Evolutionary conservation across 768 basidiomycete species (phyloP).

Genomic region (Flagelloscypha sp.): DNA sequence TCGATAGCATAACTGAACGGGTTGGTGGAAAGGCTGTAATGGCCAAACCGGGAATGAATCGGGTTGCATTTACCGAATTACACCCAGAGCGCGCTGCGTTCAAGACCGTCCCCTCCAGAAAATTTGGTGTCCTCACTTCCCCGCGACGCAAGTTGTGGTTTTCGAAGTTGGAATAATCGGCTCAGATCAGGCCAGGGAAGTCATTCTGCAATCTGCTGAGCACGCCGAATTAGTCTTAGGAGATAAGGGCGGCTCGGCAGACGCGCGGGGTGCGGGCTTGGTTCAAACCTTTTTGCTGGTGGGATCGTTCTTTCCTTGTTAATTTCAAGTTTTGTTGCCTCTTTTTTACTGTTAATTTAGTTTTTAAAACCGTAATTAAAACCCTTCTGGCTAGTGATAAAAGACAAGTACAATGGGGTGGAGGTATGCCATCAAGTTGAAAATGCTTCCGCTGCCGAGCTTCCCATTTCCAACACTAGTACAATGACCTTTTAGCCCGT

Average conservation of each 20-base stretch:
- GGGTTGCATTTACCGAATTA: conserved; percentile 51
- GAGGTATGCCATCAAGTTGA: too few species aligned
- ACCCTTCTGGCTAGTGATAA: too few species aligned
- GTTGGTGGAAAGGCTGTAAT: conserved; percentile 69
- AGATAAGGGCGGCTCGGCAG: conserved; percentile 82
- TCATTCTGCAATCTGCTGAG: conserved; percentile 85
- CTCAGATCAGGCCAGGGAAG: conserved; percentile 85
- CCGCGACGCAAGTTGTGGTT: conserved; percentile 56
- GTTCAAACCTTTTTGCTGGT: conserved; percentile 71
- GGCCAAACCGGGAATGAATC: conserved; percentile 81
- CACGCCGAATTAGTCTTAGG: conserved; percentile 89
- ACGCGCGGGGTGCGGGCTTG: conserved; percentile 71
- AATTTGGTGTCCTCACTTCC: conserved; percentile 79
- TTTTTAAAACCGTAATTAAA: too few species aligned
- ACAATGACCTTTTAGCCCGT: too few species aligned
- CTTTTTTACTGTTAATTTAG: too few species aligned
- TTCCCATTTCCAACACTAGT: too few species aligned
- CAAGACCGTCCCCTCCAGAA: conserved; percentile 92
- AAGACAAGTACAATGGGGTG: too few species aligned
- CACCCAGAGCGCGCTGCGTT: conserved; percentile 79
- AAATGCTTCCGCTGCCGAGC: too few species aligned
- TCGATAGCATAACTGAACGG: too few species aligned
- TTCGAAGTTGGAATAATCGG: conserved; percentile 74
- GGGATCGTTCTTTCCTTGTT: too few species aligned
- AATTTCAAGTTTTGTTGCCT: too few species aligned